Evolutionary conservation across 1,139 yeast species (phyloP).

Genomic region (Spathaspora sp.): DNA sequence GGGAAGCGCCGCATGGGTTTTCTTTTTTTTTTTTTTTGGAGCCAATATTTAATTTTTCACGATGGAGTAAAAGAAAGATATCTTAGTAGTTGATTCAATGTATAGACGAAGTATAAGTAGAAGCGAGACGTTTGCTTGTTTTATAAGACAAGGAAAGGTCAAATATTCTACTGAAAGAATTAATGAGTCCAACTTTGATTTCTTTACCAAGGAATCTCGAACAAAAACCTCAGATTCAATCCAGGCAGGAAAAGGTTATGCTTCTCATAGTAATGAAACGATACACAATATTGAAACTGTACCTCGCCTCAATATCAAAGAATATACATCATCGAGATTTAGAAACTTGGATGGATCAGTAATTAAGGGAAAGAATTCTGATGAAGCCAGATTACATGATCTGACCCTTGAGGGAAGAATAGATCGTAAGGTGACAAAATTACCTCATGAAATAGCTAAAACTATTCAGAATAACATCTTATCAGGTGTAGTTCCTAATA

Average conservation of each 20-base stretch:
- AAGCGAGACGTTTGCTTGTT: background rate
- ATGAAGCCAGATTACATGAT: slow-evolving; percentile 55
- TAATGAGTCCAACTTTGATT: slow-evolving; percentile 2
- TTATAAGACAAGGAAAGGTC: background rate
- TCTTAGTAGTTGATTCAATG: background rate
- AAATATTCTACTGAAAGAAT: background rate
- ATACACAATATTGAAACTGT: background rate
- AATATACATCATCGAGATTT: slow-evolving; percentile 25
- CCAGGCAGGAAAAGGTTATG: background rate
- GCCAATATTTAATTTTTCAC: background rate
- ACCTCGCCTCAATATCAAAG: background rate
- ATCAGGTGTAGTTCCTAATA: slow-evolving; percentile 52
- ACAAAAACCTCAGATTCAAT: background rate
- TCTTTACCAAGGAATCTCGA: background rate
- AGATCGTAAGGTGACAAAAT: slow-evolving; percentile 40
- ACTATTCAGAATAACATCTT: slow-evolving; percentile 62
- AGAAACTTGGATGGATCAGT: slow-evolving; percentile 40
- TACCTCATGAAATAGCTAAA: slow-evolving; percentile 55
- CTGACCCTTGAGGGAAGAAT: slow-evolving; percentile 48
- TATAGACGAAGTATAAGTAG: background rate
- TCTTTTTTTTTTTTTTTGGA: background rate
- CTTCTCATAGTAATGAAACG: background rate
- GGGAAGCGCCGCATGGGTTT: background rate
- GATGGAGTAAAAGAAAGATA: background rate
- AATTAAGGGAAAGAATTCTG: slow-evolving; percentile 44